Conservation (phyloP, 2,329 filamentous ascomycete genomes). For the Fusarium sp. region DNA sequence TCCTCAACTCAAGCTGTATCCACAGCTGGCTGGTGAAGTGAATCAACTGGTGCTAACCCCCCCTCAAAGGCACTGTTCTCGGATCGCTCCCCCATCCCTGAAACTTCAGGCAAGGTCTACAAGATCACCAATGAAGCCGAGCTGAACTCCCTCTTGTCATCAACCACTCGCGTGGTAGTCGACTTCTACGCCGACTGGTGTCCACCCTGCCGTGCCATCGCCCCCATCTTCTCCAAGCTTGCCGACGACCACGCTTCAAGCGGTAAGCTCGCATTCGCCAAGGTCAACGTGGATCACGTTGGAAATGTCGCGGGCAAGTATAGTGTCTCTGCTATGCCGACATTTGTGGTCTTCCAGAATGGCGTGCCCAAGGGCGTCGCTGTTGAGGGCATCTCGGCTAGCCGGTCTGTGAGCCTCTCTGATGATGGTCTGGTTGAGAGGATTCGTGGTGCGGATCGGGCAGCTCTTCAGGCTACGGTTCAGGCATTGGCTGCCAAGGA, state of each 20-base stretch:
- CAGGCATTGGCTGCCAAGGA: slow-evolving; percentile 35
- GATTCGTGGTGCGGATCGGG: slow-evolving; percentile 44
- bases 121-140: slow-evolving; percentile 44
- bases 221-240: slow-evolving; percentile 65
- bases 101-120: slow-evolving; percentile 51
- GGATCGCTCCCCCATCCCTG: slow-evolving; percentile 49
- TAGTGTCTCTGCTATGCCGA: slow-evolving; percentile 86
- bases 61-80: slow-evolving; percentile 24
- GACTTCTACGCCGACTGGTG: slow-evolving; percentile 92
- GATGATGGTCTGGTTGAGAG: slow-evolving; percentile 44
- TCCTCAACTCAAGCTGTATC: neutral
- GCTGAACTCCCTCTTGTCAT: slow-evolving; percentile 40
- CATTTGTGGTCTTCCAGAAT: slow-evolving; percentile 82
- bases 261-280: slow-evolving; percentile 75
- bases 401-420: slow-evolving; percentile 37
- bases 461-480: slow-evolving; percentile 43
- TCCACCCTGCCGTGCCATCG: slow-evolving; percentile 88
- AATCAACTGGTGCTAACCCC: slow-evolving; percentile 4
- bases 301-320: slow-evolving; percentile 77
- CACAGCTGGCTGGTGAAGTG: neutral
- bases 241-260: slow-evolving; percentile 32
- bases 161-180: slow-evolving; percentile 70
- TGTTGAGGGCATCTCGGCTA: slow-evolving; percentile 33
- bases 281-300: slow-evolving; percentile 86
- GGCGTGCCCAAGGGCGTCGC: slow-evolving; percentile 57